A percentile compares a stretch with the other conserved stretches of the same genome.
Conservation (phyloP, 2,329 filamentous ascomycete genomes). For the Fusarium coffeatum region DNA sequence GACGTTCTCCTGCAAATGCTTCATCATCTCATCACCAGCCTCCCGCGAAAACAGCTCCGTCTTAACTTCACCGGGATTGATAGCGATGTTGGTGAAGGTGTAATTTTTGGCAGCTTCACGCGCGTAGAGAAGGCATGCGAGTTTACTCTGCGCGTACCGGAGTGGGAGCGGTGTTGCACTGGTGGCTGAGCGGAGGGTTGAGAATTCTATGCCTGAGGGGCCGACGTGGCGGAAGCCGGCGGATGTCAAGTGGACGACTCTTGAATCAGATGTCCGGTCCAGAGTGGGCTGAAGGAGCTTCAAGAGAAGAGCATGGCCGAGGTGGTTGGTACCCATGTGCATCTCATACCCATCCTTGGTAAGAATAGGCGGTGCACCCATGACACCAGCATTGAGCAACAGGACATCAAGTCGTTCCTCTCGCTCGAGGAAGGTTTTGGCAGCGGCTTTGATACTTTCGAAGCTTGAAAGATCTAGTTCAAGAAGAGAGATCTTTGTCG, state of each 20-base stretch:
- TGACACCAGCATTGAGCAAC: conserved; percentile 6
- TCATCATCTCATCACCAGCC: conserved; percentile 11
- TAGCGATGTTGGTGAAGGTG: neutral
- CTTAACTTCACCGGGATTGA: conserved; percentile 5
- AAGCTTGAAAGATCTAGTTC: neutral
- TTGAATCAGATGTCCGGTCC: neutral
- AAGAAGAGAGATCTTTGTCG: fast-evolving
- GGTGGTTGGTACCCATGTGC: conserved; percentile 16
- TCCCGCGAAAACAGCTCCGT: neutral
- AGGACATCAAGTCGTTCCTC: conserved; percentile 3
- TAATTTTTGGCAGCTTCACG: neutral
- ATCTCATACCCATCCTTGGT: conserved; percentile 11
- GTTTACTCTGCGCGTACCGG: conserved; percentile 5
- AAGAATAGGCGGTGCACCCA: neutral
- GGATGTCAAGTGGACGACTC: neutral
- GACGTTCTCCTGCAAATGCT: neutral
- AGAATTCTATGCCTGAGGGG: neutral
- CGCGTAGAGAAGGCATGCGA: neutral
- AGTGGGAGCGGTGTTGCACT: neutral
- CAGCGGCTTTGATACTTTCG: neutral
- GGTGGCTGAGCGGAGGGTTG: neutral
- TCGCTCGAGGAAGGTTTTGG: fast-evolving
- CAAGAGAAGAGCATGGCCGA: neutral
- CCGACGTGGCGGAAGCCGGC: conserved; percentile 1
- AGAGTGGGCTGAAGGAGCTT: neutral